Conservation (phyloP, 371 early-diverging fungal genomes). For the Mortierella sp. region DNA sequence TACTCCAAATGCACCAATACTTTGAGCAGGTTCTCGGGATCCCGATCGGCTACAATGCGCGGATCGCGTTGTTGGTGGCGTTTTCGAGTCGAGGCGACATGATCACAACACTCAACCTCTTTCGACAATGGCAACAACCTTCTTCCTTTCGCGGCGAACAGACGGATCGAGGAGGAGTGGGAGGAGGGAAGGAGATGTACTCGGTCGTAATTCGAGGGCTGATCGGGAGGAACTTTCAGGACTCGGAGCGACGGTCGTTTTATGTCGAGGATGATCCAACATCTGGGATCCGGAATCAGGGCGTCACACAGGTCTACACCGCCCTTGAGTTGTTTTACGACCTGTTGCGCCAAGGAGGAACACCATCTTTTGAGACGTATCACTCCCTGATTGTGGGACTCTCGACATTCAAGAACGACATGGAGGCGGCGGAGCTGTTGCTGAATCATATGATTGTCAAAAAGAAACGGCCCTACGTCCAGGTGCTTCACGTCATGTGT, state of each 20-base stretch:
- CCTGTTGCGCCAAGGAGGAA: conserved; percentile 33
- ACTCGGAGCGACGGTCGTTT: not conserved
- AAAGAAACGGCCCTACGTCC: conserved; percentile 48
- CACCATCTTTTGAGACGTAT: conserved; percentile 47
- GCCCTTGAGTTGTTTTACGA: conserved; percentile 53
- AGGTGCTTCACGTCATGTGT: conserved; percentile 50
- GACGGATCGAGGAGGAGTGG: not conserved
- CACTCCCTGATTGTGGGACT: conserved; percentile 44
- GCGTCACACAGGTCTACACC: conserved; percentile 38
- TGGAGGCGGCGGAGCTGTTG: conserved; percentile 53
- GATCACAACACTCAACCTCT: conserved; percentile 25
- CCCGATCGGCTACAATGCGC: conserved; percentile 22
- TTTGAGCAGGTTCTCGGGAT: conserved; percentile 37
- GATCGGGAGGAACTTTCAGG: conserved; percentile 31
- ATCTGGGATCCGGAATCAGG: conserved; percentile 28
- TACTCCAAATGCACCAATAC: conserved; percentile 51
- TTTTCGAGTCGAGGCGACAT: conserved; percentile 37
- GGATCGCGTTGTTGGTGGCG: conserved; percentile 43
- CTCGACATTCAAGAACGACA: conserved; percentile 48
- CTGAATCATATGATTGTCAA: conserved; percentile 48
- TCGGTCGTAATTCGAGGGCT: conserved; percentile 49
- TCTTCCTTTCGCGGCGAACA: not conserved
- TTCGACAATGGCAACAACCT: conserved; percentile 22
- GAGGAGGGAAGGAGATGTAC: conserved; percentile 53
- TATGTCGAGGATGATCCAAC: conserved; percentile 8